Base-by-base conservation (phyloP, 495 filamentous ascomycete species). In the Chaetomium cochliodes region DNA sequence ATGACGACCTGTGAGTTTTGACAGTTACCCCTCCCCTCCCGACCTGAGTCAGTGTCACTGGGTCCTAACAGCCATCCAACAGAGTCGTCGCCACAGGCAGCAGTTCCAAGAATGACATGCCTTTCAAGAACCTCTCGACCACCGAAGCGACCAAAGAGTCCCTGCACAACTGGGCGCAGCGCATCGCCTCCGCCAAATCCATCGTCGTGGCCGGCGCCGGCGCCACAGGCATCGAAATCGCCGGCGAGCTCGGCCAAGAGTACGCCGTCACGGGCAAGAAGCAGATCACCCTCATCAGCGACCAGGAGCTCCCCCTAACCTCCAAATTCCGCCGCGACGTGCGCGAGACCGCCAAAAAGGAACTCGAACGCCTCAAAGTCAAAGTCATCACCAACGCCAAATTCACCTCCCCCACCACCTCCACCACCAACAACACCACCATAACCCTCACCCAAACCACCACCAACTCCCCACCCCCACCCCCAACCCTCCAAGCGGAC, bases 151-250 rank as follows among this genome's bases (percentile, higher is more conserved):
- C 81, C n/a, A 71, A 77, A 41, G 54, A 75, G 4, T 50, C 70
- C 6, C 73, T 87, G 54, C 69, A 80, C 53, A 65, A 70, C 3
- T 77, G 82, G 37, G 82, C 82, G 52, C 60, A 79, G 11, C 50
- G 69, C 22, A 81, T 91, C 57, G 65, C 76, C 5, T 64, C 44
- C 1, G 88, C 88, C 23, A 81, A 84, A 56, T 80, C 76, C 23
- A 85, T 92, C 62, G 82, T 88, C 5, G 73, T 91, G 50, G 86
- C 79, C 7, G 91, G 91, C 37, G 90, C 80, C 0, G 91, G 91
- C 0, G 76, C 86, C 5, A 84, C 88, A 3, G 90, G 88, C 13
- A 81, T 91, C 50, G 87, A 90, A 66, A 63, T 85, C 1, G 81
- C 82, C 1, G 88, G 80, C 41, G 88, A 90, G 73, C 69, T 88